Percentiles rank a stretch among this genome's conserved stretches.
phyloP scores from a whole-genome alignment of 1,284 basidiomycete genomes.

The Blastosporella zonata region DNA sequence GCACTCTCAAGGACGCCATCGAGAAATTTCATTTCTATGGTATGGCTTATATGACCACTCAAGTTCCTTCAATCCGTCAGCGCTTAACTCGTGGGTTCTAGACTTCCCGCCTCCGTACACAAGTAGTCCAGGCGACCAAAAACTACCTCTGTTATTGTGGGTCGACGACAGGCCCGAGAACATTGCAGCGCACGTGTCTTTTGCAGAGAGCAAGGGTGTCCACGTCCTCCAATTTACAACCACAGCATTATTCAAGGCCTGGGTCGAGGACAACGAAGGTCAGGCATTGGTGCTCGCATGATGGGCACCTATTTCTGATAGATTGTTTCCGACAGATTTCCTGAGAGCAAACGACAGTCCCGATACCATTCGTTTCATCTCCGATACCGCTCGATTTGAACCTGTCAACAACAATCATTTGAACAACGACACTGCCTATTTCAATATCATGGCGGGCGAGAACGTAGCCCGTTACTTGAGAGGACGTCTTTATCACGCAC shows the following conservation, averaged over 20 bases:
- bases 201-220: slow-evolving; percentile 20
- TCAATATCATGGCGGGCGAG: slow-evolving; percentile 25
- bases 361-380: slow-evolving; percentile 26
- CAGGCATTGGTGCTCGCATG: not conserved
- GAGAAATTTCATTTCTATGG: slow-evolving; percentile 11
- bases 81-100: too few relatives aligned
- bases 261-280: slow-evolving; percentile 27
- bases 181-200: slow-evolving; percentile 15
- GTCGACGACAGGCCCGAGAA: slow-evolving; percentile 24
- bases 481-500: slow-evolving; percentile 21
- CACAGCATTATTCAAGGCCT: slow-evolving; percentile 24
- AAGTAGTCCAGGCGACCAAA: not conserved
- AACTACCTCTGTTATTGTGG: slow-evolving; percentile 25
- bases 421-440: slow-evolving; percentile 1
- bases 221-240: slow-evolving; percentile 24
- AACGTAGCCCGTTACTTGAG: slow-evolving; percentile 25
- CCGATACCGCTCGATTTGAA: slow-evolving; percentile 23
- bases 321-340: slow-evolving; percentile 16
- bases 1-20: slow-evolving; percentile 12
- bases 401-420: not conserved
- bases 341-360: slow-evolving; percentile 21
- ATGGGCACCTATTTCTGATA: not conserved
- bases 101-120: too few relatives aligned
- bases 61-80: too few relatives aligned
- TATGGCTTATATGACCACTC: too few relatives aligned